Base-by-base conservation (phyloP, 225 moss, liverwort and hornwort genomes). In the Takakia lepidozioides region DNA sequence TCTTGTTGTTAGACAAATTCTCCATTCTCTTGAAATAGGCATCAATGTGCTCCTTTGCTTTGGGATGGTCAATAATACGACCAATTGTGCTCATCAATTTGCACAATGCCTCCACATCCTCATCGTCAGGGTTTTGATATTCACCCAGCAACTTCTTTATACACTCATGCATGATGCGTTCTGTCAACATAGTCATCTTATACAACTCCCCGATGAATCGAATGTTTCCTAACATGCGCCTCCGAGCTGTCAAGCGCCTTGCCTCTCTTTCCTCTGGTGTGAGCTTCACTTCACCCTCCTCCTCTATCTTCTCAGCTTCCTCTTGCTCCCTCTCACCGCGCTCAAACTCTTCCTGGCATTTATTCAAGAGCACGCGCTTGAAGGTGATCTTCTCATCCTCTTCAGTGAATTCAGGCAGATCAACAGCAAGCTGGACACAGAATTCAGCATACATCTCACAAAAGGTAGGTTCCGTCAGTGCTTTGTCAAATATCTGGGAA, bases 31-130 rank as follows among this genome's bases (percentile, higher is more conserved):
- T 70, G 34, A 98, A 98, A 69, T 91, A 98, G 2, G 82, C 80
- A 51, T 98, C 90, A 29, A 98, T 91, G 58, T 90, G 91, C 60
- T 81, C 91, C 40, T 84, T 98, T 1, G 95, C 95, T 58, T 85
- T 91, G 3, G 5, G 26, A 39, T 98, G 87, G 52, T 98, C 95
- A 48, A 98, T 98, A 19, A 98, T 98, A 13, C 69, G 70, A 39
- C 95, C 95, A 48, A 98, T 91, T 1, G 95, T 98, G 73, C 76
- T 91, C 95, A 98, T 98, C 52, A 91, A 69, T 68, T 98, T 98
- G 73, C 95, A 98, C 73, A 98, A 27, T 19, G 95, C 95, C 68
- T 98, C 95, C 29, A 98, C 95, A 36, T 98, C 91, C 55, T 98
- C 95, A 67, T 98, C 91, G 48, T 98, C 90, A 0, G 91, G 91